A percentile compares a stretch with the other conserved stretches of the same genome.
phyloP scores from a whole-genome alignment of 2,329 filamentous ascomycete genomes.

The Rutstroemia sp. region DNA sequence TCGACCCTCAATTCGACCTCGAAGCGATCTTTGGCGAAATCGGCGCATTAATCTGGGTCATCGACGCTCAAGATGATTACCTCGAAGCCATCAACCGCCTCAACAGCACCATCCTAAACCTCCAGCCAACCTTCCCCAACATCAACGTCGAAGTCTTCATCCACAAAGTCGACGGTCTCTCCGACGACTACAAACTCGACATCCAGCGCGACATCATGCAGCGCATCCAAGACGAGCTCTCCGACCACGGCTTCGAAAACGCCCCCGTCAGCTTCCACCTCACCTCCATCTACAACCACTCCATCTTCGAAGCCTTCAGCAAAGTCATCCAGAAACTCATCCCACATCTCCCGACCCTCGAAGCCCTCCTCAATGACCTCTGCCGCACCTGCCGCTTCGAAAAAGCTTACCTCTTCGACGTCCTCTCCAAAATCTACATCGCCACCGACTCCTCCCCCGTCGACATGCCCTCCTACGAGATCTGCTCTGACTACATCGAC shows the following conservation, averaged over 20 bases:
- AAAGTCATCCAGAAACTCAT: constrained; percentile 98
- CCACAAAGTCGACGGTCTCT: constrained; percentile 97
- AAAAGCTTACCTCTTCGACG: constrained; percentile 97
- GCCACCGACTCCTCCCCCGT: constrained; percentile 90
- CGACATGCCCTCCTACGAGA: constrained; percentile 94
- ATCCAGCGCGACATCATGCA: constrained; percentile 96
- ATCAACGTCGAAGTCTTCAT: constrained; percentile 99
- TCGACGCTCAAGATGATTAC: constrained; percentile 97
- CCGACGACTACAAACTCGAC: constrained; percentile 92
- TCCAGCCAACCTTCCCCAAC: constrained; percentile 81
- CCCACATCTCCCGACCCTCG: constrained; percentile 83
- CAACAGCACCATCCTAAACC: constrained; percentile 80
- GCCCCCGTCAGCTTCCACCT: constrained; percentile 91
- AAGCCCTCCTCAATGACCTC: constrained; percentile 88
- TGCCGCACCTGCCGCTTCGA: constrained; percentile 92
- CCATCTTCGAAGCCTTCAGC: constrained; percentile 95
- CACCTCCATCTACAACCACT: constrained; percentile 97
- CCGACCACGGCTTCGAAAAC: constrained; percentile 87
- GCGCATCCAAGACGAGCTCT: constrained; percentile 91
- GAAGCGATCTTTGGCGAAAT: constrained; percentile 92
- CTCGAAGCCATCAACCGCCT: constrained; percentile 82
- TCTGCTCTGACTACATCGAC: constrained; percentile 97
- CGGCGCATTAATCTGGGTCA: constrained; percentile 94
- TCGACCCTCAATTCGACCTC: constrained; percentile 82
- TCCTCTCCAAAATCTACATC: constrained; percentile 97